Conservation (phyloP, 495 filamentous ascomycete species). For the Chaetomium cochliodes region DNA sequence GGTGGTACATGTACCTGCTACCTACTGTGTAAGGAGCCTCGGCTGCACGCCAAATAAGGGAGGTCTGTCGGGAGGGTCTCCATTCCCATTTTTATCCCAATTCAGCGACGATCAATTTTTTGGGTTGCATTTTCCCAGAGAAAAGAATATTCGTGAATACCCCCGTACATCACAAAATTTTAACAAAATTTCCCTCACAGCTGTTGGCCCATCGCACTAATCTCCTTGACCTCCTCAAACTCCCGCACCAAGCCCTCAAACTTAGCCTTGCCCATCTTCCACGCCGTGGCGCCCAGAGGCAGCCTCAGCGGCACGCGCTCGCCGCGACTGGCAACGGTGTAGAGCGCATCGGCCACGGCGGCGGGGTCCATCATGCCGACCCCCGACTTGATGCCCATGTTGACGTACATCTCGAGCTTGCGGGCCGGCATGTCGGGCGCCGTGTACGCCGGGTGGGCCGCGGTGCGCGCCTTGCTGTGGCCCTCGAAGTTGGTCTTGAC, state of each 20-base stretch:
- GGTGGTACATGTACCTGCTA: no score
- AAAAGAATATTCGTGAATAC: no score
- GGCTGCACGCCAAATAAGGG: neutral
- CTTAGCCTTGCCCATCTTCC: slow-evolving; percentile 41
- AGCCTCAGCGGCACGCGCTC: slow-evolving; percentile 42
- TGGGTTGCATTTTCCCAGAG: no score
- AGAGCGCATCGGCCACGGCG: slow-evolving; percentile 43
- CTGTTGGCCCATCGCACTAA: slow-evolving; percentile 22
- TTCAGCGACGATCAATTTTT: no score
- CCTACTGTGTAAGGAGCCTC: no score
- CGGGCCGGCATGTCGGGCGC: slow-evolving; percentile 42
- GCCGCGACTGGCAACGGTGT: slow-evolving; percentile 30
- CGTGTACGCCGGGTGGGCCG: slow-evolving; percentile 43
- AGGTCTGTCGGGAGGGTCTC: no score
- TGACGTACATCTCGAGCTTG: slow-evolving; percentile 37
- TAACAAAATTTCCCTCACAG: neutral
- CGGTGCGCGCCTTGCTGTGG: slow-evolving; percentile 29
- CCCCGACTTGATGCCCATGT: slow-evolving; percentile 37
- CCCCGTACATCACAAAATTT: no score
- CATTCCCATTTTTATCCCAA: no score
- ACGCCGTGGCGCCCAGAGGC: slow-evolving; percentile 45
- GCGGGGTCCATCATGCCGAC: slow-evolving; percentile 27
- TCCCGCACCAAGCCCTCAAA: slow-evolving; percentile 37
- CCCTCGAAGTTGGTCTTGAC: slow-evolving; percentile 50
- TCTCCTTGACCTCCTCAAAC: slow-evolving; percentile 41